A percentile compares a stretch with the other conserved stretches of the same genome.
These are phyloP conservation scores for Blepharisma japonicum DNA, from an alignment of 73 alveolate genomes.

Conservation along the genomic window DNA sequence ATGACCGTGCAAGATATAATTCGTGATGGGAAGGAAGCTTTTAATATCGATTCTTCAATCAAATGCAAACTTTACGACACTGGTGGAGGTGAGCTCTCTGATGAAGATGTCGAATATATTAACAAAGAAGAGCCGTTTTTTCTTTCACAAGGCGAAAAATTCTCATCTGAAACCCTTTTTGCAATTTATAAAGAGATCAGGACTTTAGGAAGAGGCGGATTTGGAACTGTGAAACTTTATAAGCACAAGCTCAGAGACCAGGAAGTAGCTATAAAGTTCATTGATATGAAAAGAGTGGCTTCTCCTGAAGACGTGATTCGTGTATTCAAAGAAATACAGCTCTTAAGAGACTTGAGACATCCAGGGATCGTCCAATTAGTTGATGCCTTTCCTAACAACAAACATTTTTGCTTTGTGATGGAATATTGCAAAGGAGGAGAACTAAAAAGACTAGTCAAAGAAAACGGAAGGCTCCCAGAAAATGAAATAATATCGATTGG, in stretches of 20 bases:
- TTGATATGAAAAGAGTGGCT: not conserved
- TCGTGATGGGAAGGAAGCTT: not conserved
- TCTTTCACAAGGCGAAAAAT: conserved; percentile 12
- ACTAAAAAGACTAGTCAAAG: conserved; percentile 51
- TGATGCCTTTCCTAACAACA: not conserved
- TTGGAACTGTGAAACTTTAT: conserved; percentile 60
- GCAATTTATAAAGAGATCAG: conserved; percentile 53
- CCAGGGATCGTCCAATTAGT: conserved; percentile 18
- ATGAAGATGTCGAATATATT: conserved; percentile 5
- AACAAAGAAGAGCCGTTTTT: not conserved
- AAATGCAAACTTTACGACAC: conserved; percentile 5
- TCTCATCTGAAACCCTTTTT: conserved; percentile 29
- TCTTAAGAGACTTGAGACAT: conserved; percentile 2
- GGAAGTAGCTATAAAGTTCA: conserved; percentile 16
- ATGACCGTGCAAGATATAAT: not conserved
- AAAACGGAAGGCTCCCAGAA: conserved; percentile 66
- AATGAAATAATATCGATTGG: conserved; percentile 68
- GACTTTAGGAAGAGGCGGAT: conserved; percentile 63
- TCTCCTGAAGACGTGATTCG: conserved; percentile 13
- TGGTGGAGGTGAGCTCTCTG: conserved; percentile 7
- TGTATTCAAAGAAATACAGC: not conserved
- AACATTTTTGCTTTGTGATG: conserved; percentile 42
- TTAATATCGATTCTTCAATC: not conserved
- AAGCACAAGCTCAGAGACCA: conserved; percentile 35
- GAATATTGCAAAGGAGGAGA: conserved; percentile 91